A percentile compares a stretch with the other conserved stretches of the same genome.
phyloP scores from a whole-genome alignment of 768 basidiomycete genomes.

The Gloeopeniophorella convolvens region DNA sequence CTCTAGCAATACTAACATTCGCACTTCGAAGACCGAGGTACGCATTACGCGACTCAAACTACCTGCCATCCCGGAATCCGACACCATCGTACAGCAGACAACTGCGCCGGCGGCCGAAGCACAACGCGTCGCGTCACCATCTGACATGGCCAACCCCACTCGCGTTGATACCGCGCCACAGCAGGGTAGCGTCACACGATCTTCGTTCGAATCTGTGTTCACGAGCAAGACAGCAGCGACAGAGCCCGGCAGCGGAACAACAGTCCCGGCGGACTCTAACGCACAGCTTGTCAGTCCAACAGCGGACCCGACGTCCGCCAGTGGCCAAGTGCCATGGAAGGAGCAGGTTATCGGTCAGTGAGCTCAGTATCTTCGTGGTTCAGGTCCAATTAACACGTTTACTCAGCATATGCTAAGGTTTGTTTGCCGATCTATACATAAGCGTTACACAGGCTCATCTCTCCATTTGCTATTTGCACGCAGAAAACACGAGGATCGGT shows the following conservation, averaged over 20 bases:
- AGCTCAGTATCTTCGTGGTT: neutral
- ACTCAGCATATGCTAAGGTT: slow-evolving; percentile 14
- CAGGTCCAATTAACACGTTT: neutral
- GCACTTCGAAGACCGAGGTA: too few relatives aligned
- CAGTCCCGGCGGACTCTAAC: slow-evolving; percentile 27
- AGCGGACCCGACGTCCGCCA: slow-evolving; percentile 9
- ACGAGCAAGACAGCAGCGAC: slow-evolving; percentile 32
- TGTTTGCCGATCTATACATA: too few relatives aligned
- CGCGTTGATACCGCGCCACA: slow-evolving; percentile 21
- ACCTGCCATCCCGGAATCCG: too few relatives aligned
- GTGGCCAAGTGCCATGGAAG: slow-evolving; percentile 44
- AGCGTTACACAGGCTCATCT: too few relatives aligned
- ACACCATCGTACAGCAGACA: too few relatives aligned
- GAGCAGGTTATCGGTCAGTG: slow-evolving; percentile 49
- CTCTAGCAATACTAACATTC: too few relatives aligned
- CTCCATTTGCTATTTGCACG: too few relatives aligned
- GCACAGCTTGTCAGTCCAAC: slow-evolving; percentile 20
- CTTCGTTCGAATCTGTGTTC: neutral
- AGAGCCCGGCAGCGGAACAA: slow-evolving; percentile 31
- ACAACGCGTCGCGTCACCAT: slow-evolving; percentile 18
- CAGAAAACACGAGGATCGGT: slow-evolving; percentile 16
- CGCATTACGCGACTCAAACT: too few relatives aligned
- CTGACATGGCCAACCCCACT: slow-evolving; percentile 25
- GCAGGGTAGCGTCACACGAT: slow-evolving; percentile 23
- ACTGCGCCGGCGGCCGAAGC: too few relatives aligned